These are phyloP conservation scores for Hymenoscyphus fraxineus DNA, from an alignment of 2,329 filamentous ascomycete species.

Conservation along the genomic window DNA sequence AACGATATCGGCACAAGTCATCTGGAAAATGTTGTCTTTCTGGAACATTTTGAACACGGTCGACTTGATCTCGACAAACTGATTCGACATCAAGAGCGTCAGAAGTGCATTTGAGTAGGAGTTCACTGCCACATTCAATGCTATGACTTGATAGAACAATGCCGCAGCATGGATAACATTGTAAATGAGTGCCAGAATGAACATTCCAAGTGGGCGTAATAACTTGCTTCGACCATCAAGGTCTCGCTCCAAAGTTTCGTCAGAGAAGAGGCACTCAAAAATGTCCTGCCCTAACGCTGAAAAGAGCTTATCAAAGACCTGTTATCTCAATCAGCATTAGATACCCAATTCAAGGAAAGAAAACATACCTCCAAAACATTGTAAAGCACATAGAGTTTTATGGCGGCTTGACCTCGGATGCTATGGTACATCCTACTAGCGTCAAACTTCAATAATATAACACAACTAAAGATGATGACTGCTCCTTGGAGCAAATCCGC, in stretches of 20 bases:
- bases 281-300: slow-evolving; percentile 94
- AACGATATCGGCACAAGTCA: slow-evolving; percentile 94
- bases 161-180: slow-evolving; percentile 83
- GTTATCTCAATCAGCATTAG: slow-evolving; percentile 71
- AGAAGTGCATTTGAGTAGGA: slow-evolving; percentile 95
- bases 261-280: slow-evolving; percentile 89
- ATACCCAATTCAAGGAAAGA: background rate
- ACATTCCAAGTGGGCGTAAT: slow-evolving; percentile 84
- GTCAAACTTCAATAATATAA: slow-evolving; percentile 84
- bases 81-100: slow-evolving; percentile 89
- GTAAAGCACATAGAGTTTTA: slow-evolving; percentile 98
- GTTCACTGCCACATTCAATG: slow-evolving; percentile 95
- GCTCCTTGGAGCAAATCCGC: slow-evolving; percentile 89
- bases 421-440: slow-evolving; percentile 98
- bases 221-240: slow-evolving; percentile 88
- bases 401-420: slow-evolving; percentile 91
- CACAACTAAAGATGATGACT: slow-evolving; percentile 80
- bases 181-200: slow-evolving; percentile 79
- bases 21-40: slow-evolving; percentile 94
- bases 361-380: slow-evolving; percentile 77
- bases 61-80: slow-evolving; percentile 98
- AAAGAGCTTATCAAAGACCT: slow-evolving; percentile 85
- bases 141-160: slow-evolving; percentile 96
- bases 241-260: slow-evolving; percentile 85
- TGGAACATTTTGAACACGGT: slow-evolving; percentile 99